Base-by-base conservation (phyloP, 768 basidiomycete genomes). In the Auricularia sp. region DNA sequence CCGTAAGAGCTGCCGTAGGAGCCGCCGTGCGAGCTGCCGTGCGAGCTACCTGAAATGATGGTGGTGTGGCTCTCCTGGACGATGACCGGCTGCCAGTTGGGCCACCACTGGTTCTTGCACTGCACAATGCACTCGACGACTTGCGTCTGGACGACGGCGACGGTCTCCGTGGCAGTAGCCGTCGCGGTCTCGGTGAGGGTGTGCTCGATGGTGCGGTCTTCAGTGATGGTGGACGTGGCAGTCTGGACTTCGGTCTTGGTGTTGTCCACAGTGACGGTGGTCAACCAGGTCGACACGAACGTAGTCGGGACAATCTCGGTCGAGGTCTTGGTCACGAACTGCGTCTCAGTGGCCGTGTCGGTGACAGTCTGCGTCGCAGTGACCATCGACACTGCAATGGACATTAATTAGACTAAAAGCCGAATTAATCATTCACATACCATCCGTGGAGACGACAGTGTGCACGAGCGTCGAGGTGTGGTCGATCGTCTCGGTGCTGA, bases 401-500 rank as follows among this genome's bases (percentile, higher is more conserved):
- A n/a, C 3, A 3, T 21, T 21, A 51, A 21, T 42, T 3, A 42
- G 35, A 21, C 35, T 23, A 61, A 18, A 12, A 5, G 43, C 6
- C 36, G 34, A 35, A 42, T 43, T 36, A 61, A n/a, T 29, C 54
- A 14, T 60, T 58, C 35, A 62, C 65, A 3, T 51, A 62, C 18
- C 39, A 44, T 47, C 84, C 82, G 76, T 84, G 83, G 69, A 82
- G 39, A 42, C 39, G 39, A 42, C 39, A 8, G 64, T 72, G 69
- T 82, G 80, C 69, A 80, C 77, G 71, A 79, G 74, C 18, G 85
- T 87, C 74, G 73, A 74, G 68, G 83, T 84, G 63, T 77, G 75
- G 77, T 87, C 84, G 68, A 84, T 79, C 70, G 83, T 76, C 73
- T 87, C 81, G 23, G 87, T 88, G 16, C 85, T 87, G 44, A 85